phyloP scores from a whole-genome alignment of 78 protist genomes.

The Dictyostelium discoideum region DNA sequence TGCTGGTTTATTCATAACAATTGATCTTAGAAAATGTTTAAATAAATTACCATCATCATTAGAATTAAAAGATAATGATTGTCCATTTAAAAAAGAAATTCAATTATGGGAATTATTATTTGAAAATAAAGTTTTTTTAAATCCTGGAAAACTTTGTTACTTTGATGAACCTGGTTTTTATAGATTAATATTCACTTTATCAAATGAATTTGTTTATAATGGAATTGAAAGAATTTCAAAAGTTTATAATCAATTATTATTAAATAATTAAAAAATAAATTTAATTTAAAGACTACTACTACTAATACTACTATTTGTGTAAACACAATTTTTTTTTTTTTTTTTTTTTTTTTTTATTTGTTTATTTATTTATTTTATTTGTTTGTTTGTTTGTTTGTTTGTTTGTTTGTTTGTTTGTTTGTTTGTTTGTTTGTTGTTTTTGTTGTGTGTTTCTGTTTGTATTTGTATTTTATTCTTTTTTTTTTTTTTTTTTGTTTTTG shows the following conservation, averaged over 20 bases:
- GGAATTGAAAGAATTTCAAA: conserved; percentile 29
- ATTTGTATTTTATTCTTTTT: no score
- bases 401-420: no score
- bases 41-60: neutral
- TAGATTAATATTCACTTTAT: conserved; percentile 23
- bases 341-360: no score
- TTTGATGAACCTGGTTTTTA: conserved; percentile 28
- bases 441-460: no score
- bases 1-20: conserved; percentile 36
- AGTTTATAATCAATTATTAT: neutral
- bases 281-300: no score
- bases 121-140: conserved; percentile 25
- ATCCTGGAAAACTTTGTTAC: conserved; percentile 18
- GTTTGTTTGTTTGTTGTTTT: no score
- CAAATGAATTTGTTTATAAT: neutral
- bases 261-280: no score
- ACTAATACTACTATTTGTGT: no score
- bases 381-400: no score
- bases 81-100: conserved; percentile 10
- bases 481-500: no score
- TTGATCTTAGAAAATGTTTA: conserved; percentile 42
- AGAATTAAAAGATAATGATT: neutral
- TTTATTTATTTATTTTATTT: no score
- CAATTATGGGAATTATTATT: conserved; percentile 38
- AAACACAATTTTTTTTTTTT: no score